phyloP scores from a whole-genome alignment of 1,284 basidiomycete species.

The Inonotus hispidus region DNA sequence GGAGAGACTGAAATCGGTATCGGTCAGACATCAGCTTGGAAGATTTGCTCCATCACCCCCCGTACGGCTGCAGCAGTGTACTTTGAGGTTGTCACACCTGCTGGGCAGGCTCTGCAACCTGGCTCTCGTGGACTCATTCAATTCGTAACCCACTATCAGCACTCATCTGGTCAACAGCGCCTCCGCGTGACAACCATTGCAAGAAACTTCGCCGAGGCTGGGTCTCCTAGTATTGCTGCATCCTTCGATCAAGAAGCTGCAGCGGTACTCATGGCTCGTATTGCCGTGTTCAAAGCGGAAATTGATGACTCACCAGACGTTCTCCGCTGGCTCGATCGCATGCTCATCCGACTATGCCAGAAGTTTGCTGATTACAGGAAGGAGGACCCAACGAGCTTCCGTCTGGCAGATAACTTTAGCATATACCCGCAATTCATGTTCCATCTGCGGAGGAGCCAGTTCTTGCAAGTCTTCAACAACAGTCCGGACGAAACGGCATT shows the following conservation, averaged over 20 bases:
- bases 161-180: constrained; percentile 90
- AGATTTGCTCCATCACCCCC: constrained; percentile 88
- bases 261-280: constrained; percentile 97
- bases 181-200: constrained; percentile 96
- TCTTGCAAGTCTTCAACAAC: constrained; percentile 99
- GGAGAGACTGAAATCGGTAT: constrained; percentile 99
- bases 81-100: constrained; percentile 99
- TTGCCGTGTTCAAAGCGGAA: constrained; percentile 99
- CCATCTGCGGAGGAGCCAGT: constrained; percentile 95
- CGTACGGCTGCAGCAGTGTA: constrained; percentile 90
- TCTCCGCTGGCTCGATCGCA: constrained; percentile 94
- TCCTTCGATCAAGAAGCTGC: constrained; percentile 99
- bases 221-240: constrained; percentile 87
- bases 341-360: constrained; percentile 98
- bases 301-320: constrained; percentile 99
- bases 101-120: constrained; percentile 88
- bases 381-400: constrained; percentile 94
- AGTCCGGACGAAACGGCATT: constrained; percentile 99
- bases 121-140: constrained; percentile 95
- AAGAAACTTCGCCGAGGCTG: constrained; percentile 95
- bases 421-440: constrained; percentile 99
- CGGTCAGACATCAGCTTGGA: constrained; percentile 99
- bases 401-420: constrained; percentile 92
- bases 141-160: constrained; percentile 99
- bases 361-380: constrained; percentile 99